These are phyloP conservation scores for Aspergillus campestris DNA, from an alignment of 495 filamentous ascomycete species.

Conservation along the genomic window DNA sequence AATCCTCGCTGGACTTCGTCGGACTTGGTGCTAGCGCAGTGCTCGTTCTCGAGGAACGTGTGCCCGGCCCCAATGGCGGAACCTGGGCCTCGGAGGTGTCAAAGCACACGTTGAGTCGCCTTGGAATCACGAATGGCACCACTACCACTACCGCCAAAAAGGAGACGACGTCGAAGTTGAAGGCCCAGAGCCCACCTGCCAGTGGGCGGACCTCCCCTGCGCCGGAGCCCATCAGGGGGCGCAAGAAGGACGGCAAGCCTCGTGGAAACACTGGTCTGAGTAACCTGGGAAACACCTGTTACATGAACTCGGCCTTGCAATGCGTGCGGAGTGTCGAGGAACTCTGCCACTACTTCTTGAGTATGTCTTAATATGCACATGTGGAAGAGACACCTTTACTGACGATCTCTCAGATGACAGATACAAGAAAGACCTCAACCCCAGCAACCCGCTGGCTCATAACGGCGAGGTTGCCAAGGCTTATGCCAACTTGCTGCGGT, in stretches of 20 bases:
- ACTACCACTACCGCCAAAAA: conserved; percentile 32
- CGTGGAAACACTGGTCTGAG: conserved; percentile 71
- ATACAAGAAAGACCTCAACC: conserved; percentile 73
- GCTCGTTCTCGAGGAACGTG: conserved; percentile 69
- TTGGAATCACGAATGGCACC: conserved; percentile 32
- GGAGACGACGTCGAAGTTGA: conserved; percentile 26
- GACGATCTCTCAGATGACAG: conserved; percentile 43
- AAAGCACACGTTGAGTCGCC: conserved; percentile 28
- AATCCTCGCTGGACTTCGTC: conserved; percentile 48
- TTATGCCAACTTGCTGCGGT: conserved; percentile 64
- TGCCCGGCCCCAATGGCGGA: conserved; percentile 45
- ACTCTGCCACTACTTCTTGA: conserved; percentile 80
- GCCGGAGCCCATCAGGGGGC: conserved; percentile 48
- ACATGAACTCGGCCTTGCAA: conserved; percentile 96
- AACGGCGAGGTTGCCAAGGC: conserved; percentile 73
- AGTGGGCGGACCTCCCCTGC: conserved; percentile 62
- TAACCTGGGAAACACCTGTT: conserved; percentile 95
- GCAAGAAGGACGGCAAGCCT: conserved; percentile 54
- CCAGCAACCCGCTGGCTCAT: conserved; percentile 73
- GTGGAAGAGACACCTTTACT: conserved; percentile 11
- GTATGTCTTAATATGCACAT: conserved; percentile 28
- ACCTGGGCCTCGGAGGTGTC: conserved; percentile 55
- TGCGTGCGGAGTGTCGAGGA: conserved; percentile 89
- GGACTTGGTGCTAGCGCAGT: conserved; percentile 61
- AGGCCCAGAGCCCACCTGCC: conserved; percentile 25